phyloP scores from a whole-genome alignment of 495 filamentous ascomycete genomes.

The Talaromyces thailandensis region DNA sequence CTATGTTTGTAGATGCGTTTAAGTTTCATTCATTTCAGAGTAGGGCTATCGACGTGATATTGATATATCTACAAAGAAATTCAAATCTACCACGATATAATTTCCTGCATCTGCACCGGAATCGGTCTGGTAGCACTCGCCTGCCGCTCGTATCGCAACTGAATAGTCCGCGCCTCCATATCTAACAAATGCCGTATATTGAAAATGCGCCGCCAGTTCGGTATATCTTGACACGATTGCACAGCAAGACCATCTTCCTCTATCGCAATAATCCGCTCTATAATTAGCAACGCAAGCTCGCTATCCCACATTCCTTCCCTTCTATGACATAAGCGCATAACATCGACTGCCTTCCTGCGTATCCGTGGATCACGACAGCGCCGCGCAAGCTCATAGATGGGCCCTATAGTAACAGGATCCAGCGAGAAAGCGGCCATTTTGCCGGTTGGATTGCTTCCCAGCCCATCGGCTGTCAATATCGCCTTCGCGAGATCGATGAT shows the following conservation, averaged over 20 bases:
- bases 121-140: neutral
- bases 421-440: neutral
- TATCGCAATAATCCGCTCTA: conserved; percentile 5
- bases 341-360: conserved; percentile 4
- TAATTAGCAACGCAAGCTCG: neutral
- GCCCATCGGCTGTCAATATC: conserved; percentile 3
- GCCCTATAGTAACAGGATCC: neutral
- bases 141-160: neutral
- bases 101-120: neutral
- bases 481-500: conserved; percentile 13
- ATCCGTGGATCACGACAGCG: conserved; percentile 9
- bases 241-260: conserved; percentile 7
- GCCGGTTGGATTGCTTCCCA: neutral
- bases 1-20: neutral
- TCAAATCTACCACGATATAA: neutral
- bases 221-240: neutral
- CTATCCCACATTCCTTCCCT: conserved; percentile 11
- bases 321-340: neutral
- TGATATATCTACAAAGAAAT: neutral
- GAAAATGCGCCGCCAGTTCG: conserved; percentile 5
- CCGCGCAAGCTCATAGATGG: conserved; percentile 2
- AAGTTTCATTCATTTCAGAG: neutral
- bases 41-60: neutral
- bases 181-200: neutral
- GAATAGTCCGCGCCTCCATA: neutral